Evolutionary conservation across 768 basidiomycete species (phyloP), one percentile per base, ranked within the genome.

Genomic region (Boletus patriciae): DNA sequence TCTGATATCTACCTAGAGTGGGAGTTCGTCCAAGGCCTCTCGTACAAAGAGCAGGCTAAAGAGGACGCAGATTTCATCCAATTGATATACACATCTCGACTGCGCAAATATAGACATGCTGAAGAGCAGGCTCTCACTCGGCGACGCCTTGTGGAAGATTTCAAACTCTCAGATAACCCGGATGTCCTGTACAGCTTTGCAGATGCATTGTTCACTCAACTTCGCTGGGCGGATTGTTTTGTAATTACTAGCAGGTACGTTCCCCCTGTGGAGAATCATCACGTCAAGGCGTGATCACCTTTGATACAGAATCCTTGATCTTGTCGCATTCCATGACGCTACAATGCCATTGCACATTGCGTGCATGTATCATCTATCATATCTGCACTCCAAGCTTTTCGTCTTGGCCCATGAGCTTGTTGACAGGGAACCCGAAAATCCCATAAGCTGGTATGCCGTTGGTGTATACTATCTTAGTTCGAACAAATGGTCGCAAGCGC

Each of bases 361-460:
- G 4, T 98, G 96, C 81, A 96, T 98, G 92, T 91, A 95, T 68
- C 96, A 99, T 72, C 79, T 98, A 19, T 84, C 87, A 25, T 88
- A 96, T 70, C 77, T 98, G 12, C 91, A 95, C 64, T 94, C 95
- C 3, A 88, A 89, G 63, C 83, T 99, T 7, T 99, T 98, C 76
- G 88, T 99, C 60, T 81, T 98, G 38, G 97, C 97, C 0, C 97
- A 98, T 66, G 92, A 97, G 67, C 83, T 99, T 70, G 94, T 98
- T 18, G 92, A 98, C 52, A 85, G 84, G 46, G 95, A 98, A 68
- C 95, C 97, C 0, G 92, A 94, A 66, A 88, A 91, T 42, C 87
- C 94, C 1, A 83, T 92, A 51, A 95, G 92, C 63, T 99, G 97
- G 97, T 99, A 98, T 73, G 93, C 97, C 5, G 97, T 98, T 23